These are phyloP conservation scores for Dryas alaskensis DNA, from an alignment of 306 rosid species.

Conservation along the genomic window DNA sequence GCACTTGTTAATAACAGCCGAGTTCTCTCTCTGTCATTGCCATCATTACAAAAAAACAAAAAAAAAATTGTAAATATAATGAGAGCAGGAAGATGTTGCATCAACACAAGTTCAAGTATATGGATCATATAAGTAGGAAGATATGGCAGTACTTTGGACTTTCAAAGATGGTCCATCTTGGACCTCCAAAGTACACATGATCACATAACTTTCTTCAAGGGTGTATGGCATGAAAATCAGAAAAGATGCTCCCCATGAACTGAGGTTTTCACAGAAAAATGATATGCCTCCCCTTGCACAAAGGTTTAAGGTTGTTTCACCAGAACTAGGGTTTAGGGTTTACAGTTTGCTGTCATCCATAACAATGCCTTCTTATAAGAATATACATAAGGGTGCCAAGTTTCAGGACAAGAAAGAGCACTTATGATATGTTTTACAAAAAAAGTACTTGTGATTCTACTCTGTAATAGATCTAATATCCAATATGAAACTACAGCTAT, in stretches of 20 bases:
- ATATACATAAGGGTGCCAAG: background rate
- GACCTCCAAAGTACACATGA: slow-evolving; percentile 5
- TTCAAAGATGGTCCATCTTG: slow-evolving; percentile 9
- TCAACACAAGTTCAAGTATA: background rate
- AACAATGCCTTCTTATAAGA: background rate
- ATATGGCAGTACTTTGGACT: slow-evolving; percentile 10
- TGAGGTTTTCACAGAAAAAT: slow-evolving; percentile 1
- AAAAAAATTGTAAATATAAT: slow-evolving; percentile 1
- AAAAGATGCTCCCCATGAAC: slow-evolving; percentile 7
- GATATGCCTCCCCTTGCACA: background rate
- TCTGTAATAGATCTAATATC: background rate
- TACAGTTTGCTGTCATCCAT: slow-evolving; percentile 3
- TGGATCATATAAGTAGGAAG: slow-evolving; percentile 9
- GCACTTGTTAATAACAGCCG: slow-evolving; percentile 66
- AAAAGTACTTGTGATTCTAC: background rate
- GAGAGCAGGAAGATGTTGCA: slow-evolving; percentile 12
- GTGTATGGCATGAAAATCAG: slow-evolving; percentile 7
- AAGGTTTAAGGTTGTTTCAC: background rate
- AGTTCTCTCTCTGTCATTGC: slow-evolving; percentile 59
- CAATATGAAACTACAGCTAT: background rate
- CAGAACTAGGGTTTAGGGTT: background rate
- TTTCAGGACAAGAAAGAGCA: background rate
- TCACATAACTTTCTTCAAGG: background rate
- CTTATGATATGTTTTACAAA: background rate
- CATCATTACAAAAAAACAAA: slow-evolving; percentile 15